Conservation (phyloP, 106 monocot species). For the Dioscorea alata region DNA sequence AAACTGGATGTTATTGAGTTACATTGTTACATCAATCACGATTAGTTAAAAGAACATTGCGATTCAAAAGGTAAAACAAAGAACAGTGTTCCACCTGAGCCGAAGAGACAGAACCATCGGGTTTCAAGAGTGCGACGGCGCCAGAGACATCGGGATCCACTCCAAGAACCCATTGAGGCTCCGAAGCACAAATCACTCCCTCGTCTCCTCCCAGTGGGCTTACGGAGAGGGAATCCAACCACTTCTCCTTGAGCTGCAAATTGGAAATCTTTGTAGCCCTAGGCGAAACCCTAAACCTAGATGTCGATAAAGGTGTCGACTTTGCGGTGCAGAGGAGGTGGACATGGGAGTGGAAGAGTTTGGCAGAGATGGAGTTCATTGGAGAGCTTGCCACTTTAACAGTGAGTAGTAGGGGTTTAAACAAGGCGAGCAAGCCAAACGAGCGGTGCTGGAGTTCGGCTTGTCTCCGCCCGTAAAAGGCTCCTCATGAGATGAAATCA, state of each 20-base stretch:
- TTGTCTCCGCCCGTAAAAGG: too few relatives aligned
- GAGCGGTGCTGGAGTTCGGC: too few relatives aligned
- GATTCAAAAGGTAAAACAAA: not conserved
- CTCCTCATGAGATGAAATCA: too few relatives aligned
- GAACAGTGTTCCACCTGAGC: slow-evolving; percentile 30
- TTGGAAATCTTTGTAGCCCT: slow-evolving; percentile 9
- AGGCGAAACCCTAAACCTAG: slow-evolving; percentile 18
- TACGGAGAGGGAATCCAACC: slow-evolving; percentile 54
- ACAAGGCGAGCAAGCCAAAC: too few relatives aligned
- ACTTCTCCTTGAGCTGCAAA: slow-evolving; percentile 38
- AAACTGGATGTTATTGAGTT: too few relatives aligned
- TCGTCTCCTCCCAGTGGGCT: not conserved
- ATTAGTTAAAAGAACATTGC: not conserved
- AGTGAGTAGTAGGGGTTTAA: too few relatives aligned
- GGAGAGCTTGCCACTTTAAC: too few relatives aligned
- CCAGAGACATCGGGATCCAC: slow-evolving; percentile 74
- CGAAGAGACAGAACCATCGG: slow-evolving; percentile 13
- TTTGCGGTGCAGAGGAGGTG: too few relatives aligned
- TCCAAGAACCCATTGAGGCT: slow-evolving; percentile 45
- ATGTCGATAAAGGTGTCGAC: too few relatives aligned
- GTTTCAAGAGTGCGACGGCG: slow-evolving; percentile 58
- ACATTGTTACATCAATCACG: not conserved
- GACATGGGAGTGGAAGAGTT: too few relatives aligned
- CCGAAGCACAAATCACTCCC: not conserved
- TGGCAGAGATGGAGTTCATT: too few relatives aligned